Conservation (phyloP, 306 rosid species). For the Cucurbita ficifolia region DNA sequence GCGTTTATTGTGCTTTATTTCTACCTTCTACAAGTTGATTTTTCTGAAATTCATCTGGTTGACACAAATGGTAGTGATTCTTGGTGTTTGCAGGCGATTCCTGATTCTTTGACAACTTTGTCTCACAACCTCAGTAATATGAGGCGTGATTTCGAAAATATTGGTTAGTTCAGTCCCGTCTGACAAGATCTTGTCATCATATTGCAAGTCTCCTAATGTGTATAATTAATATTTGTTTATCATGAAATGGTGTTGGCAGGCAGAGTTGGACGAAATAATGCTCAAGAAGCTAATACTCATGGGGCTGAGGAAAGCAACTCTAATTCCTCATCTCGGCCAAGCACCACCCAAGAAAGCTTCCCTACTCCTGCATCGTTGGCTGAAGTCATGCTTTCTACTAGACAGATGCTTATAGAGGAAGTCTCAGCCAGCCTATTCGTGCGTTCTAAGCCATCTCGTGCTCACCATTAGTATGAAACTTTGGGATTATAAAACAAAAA, state of each 20-base stretch:
- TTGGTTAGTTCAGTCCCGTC: constrained; percentile 39
- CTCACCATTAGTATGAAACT: constrained; percentile 1
- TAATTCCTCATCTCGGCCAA: constrained; percentile 21
- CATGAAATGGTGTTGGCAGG: constrained; percentile 27
- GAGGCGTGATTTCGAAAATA: constrained; percentile 49
- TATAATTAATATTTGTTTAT: not conserved
- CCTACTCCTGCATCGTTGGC: constrained; percentile 82
- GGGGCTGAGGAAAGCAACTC: constrained; percentile 36
- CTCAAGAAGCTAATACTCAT: constrained; percentile 26
- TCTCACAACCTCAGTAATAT: constrained; percentile 53
- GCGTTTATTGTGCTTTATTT: not conserved
- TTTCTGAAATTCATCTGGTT: not conserved
- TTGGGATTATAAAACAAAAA: not conserved
- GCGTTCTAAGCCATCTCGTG: constrained; percentile 20
- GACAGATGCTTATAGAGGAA: constrained; percentile 51
- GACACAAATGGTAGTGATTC: constrained; percentile 1
- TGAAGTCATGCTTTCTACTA: constrained; percentile 65
- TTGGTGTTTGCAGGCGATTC: constrained; percentile 61
- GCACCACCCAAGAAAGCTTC: constrained; percentile 33
- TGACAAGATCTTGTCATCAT: constrained; percentile 8
- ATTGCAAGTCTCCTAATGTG: not conserved
- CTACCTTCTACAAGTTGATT: not conserved
- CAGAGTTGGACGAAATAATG: constrained; percentile 40
- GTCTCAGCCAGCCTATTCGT: constrained; percentile 67
- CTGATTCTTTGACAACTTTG: constrained; percentile 84